phyloP scores from a whole-genome alignment of 1,284 basidiomycete species.

The Sanghuangporus sanghuang region DNA sequence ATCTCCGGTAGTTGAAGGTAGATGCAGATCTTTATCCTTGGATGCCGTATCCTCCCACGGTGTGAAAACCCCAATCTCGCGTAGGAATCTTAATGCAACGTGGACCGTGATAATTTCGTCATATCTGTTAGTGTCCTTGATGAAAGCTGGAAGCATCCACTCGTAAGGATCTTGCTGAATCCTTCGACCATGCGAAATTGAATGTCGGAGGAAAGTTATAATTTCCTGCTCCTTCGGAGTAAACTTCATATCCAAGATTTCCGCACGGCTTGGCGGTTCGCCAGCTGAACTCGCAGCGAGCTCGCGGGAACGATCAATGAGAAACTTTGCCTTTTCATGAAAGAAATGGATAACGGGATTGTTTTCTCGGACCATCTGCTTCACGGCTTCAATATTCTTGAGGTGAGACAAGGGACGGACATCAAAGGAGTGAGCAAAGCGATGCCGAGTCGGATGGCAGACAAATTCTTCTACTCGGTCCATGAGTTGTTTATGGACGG shows the following conservation, averaged over 20 bases:
- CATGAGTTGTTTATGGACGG: constrained; percentile 76
- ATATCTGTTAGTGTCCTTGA: constrained; percentile 52
- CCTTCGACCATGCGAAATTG: constrained; percentile 52
- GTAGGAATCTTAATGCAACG: constrained; percentile 41
- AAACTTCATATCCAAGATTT: constrained; percentile 22
- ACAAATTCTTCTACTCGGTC: constrained; percentile 57
- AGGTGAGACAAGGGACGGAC: constrained; percentile 67
- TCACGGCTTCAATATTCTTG: constrained; percentile 48
- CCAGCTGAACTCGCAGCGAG: constrained; percentile 24
- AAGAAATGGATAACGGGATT: constrained; percentile 51
- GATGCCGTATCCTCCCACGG: constrained; percentile 67
- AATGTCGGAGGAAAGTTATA: constrained; percentile 60
- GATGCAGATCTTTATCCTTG: constrained; percentile 21
- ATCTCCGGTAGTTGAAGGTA: constrained; percentile 15
- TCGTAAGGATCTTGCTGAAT: constrained; percentile 65
- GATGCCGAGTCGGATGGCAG: constrained; percentile 52
- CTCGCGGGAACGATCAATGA: constrained; percentile 35
- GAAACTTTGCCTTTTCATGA: constrained; percentile 44
- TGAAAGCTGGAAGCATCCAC: constrained; percentile 48
- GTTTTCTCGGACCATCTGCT: constrained; percentile 42
- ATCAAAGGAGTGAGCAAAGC: constrained; percentile 53
- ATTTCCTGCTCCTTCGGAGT: constrained; percentile 53
- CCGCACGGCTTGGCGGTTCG: constrained; percentile 28
- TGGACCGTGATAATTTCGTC: constrained; percentile 32
- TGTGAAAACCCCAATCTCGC: constrained; percentile 65